These are phyloP conservation scores for Streptanthus diversifolius DNA, from an alignment of 345 rosid species.

Conservation along the genomic window DNA sequence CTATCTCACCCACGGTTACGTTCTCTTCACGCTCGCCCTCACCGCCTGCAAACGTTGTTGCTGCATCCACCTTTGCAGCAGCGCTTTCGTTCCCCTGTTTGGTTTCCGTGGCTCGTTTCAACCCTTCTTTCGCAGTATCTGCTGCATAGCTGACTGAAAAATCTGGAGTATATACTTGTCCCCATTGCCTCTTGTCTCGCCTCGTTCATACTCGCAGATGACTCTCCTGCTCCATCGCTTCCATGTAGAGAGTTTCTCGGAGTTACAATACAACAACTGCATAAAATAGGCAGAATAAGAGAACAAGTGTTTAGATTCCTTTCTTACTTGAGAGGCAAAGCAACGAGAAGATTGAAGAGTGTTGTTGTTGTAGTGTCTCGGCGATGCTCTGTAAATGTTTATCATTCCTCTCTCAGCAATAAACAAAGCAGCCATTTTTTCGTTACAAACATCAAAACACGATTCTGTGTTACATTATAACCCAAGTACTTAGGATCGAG, in stretches of 20 bases:
- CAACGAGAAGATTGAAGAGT: constrained; percentile 11
- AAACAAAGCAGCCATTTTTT: constrained; percentile 16
- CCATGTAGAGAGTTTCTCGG: constrained; percentile 3
- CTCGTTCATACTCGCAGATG: constrained; percentile 22
- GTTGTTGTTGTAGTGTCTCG: constrained; percentile 1
- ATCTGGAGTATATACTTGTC: constrained; percentile 14
- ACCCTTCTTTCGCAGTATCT: constrained; percentile 19
- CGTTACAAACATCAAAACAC: not conserved
- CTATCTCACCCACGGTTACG: constrained; percentile 6
- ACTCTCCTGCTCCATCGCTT: constrained; percentile 1
- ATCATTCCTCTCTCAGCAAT: constrained; percentile 4
- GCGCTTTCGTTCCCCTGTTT: not conserved
- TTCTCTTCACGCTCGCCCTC: constrained; percentile 15
- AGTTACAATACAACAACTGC: not conserved
- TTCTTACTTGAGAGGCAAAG: constrained; percentile 18
- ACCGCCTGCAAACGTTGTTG: constrained; percentile 4
- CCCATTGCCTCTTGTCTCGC: constrained; percentile 28
- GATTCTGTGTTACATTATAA: not conserved
- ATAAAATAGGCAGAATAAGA: not conserved
- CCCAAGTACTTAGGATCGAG: not conserved
- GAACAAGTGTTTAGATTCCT: not conserved
- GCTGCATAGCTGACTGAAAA: constrained; percentile 14
- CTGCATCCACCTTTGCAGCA: not conserved
- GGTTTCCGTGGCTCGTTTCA: constrained; percentile 13
- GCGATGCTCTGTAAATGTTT: constrained; percentile 6